Evolutionary conservation across 208 protist species (phyloP).

Genomic region (Borovskyia barvae): DNA sequence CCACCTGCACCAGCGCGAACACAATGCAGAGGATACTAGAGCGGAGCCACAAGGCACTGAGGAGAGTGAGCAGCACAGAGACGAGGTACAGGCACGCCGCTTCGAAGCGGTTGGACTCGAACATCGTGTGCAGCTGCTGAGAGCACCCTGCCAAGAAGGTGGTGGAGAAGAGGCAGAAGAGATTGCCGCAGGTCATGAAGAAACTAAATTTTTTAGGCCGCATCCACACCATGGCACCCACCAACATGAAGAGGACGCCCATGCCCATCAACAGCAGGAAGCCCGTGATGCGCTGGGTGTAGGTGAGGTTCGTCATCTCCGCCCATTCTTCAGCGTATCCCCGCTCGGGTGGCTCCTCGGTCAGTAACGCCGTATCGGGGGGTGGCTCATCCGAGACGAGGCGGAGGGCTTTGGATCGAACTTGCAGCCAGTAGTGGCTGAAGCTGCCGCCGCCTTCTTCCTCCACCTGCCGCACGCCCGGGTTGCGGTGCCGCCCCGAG

Average conservation of each 20-base stretch:
- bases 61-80: slow-evolving; percentile 71
- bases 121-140: slow-evolving; percentile 78
- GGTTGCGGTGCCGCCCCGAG: slow-evolving; percentile 20
- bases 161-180: slow-evolving; percentile 83
- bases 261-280: slow-evolving; percentile 86
- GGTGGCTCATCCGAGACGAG: slow-evolving; percentile 58
- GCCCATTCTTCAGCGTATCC: slow-evolving; percentile 44
- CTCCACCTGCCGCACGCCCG: slow-evolving; percentile 13
- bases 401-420: slow-evolving; percentile 41
- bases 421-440: slow-evolving; percentile 46
- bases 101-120: slow-evolving; percentile 70
- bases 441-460: slow-evolving; percentile 13
- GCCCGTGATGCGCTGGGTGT: slow-evolving; percentile 74
- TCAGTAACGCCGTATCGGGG: slow-evolving; percentile 42
- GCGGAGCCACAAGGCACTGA: slow-evolving; percentile 59
- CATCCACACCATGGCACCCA: slow-evolving; percentile 65
- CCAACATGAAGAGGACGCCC: slow-evolving; percentile 74
- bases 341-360: slow-evolving; percentile 48
- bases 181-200: slow-evolving; percentile 87
- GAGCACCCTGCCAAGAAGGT: slow-evolving; percentile 83
- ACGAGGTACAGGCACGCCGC: slow-evolving; percentile 67
- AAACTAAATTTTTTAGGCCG: slow-evolving; percentile 89
- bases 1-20: slow-evolving; percentile 65
- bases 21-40: slow-evolving; percentile 57
- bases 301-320: slow-evolving; percentile 77